Base-by-base conservation (phyloP, 2,329 filamentous ascomycete genomes). In the Scytalidium lignicola region DNA sequence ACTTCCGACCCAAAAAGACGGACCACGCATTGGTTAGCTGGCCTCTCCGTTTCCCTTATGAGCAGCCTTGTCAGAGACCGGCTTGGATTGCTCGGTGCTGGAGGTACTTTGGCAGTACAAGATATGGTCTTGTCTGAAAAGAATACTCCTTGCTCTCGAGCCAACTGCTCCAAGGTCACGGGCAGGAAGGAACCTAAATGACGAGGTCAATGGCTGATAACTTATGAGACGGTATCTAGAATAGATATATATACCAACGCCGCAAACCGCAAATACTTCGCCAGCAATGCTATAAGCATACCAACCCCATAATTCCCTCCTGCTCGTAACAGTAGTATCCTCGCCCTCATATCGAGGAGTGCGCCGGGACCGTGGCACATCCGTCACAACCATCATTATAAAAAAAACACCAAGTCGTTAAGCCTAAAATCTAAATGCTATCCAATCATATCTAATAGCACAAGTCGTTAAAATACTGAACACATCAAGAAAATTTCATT, bases 221-320 rank as follows among this genome's bases (percentile, higher is more conserved):
- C 20, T 43, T 13, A 39, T 41, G 42, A 6, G 20, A n/a, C 37
- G 48, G 41, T 12, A 40, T 13, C 32, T 37, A 37, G 32, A 13
- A 17, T 9, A 17, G 5, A 26, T 37, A 6, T 41, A 70, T 82
- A 62, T 68, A 88, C 91, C 83, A 65, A 88, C 80, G 18, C 83
- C 91, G 67, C 92, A 97, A 47, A 97, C 88, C 15, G 93, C 89
- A 67, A 96, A 97, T 44, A 93, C 91, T 72, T 99, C 93, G 32
- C 91, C 90, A 18, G 93, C 92, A 75, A 95, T 95, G 39, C 88
- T 87, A 73, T 97, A 97, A 65, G 86, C 85, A 70, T 96, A 97
- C 85, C 93, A 99, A 55, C 92, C 93, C 41, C 83, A 76, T 54
- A 97, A 78, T 75, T 99, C 93, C 67, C 86, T 90, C 57, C 73